Conservation (phyloP, 768 basidiomycete genomes). For the Leucocoprinus sp. region DNA sequence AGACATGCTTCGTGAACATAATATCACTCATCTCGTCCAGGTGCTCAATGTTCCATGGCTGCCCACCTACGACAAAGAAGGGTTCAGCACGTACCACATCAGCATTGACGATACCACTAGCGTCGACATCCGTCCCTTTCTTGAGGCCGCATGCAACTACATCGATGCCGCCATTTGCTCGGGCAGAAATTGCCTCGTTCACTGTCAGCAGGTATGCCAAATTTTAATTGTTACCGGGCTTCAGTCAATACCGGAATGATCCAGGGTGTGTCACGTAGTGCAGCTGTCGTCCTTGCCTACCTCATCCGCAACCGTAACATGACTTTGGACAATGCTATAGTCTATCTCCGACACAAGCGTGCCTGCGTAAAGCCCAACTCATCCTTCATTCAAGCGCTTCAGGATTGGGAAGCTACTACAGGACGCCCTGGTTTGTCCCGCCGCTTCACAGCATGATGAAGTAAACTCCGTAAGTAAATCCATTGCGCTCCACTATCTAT, state of each 20-base stretch:
- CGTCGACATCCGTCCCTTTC: conserved; percentile 58
- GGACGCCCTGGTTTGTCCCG: conserved; percentile 15
- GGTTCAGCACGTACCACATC: conserved; percentile 53
- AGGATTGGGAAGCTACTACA: conserved; percentile 44
- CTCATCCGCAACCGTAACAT: conserved; percentile 69
- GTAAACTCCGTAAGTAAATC: neutral
- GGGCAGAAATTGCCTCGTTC: conserved; percentile 65
- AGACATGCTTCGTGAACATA: conserved; percentile 38
- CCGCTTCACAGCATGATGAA: conserved; percentile 17
- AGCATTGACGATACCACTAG: conserved; percentile 55
- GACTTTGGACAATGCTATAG: conserved; percentile 59
- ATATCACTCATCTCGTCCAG: conserved; percentile 55
- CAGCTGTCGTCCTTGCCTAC: conserved; percentile 74
- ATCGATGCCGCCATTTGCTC: conserved; percentile 53
- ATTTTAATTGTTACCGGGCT: neutral
- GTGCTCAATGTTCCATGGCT: conserved; percentile 62
- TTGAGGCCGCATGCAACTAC: conserved; percentile 59
- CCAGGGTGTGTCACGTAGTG: conserved; percentile 72
- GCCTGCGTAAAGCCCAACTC: conserved; percentile 73
- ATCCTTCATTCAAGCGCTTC: conserved; percentile 57
- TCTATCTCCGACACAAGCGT: conserved; percentile 54
- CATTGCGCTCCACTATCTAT: neutral
- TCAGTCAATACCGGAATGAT: neutral
- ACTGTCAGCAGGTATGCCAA: conserved; percentile 68
- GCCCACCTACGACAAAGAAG: conserved; percentile 39